Evolutionary conservation across 495 filamentous ascomycete genomes (phyloP).

Genomic region (Talaromyces borbonicus): DNA sequence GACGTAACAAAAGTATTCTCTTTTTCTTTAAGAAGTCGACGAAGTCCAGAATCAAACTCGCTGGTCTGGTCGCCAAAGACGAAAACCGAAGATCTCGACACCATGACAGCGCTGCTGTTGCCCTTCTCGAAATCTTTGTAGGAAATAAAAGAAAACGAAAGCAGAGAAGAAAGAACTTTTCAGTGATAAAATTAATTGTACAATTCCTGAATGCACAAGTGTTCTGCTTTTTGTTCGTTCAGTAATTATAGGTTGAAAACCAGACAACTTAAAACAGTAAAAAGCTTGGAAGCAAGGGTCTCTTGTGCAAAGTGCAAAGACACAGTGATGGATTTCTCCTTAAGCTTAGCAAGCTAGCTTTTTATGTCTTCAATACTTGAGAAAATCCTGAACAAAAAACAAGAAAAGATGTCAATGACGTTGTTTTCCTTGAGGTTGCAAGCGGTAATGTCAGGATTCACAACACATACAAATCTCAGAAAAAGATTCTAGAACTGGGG

Average conservation of each 20-base stretch:
- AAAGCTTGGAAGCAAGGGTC: conserved; percentile 2
- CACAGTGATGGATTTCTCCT: no score
- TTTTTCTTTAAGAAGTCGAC: conserved; percentile 51
- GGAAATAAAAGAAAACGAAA: not conserved
- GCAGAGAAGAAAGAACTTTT: no score
- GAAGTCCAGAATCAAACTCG: conserved; percentile 57
- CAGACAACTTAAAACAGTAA: no score
- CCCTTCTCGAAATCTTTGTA: not conserved
- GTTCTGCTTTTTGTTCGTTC: not conserved
- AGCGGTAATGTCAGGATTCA: conserved; percentile 5
- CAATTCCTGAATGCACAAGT: not conserved
- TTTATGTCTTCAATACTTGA: not conserved
- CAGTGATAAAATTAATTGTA: no score
- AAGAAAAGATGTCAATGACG: conserved; percentile 6
- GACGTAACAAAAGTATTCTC: conserved; percentile 53
- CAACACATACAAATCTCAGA: conserved; percentile 1
- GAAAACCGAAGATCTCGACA: conserved; percentile 22
- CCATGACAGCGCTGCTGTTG: not conserved
- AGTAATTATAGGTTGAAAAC: no score
- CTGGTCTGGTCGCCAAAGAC: conserved; percentile 76
- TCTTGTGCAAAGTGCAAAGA: no score
- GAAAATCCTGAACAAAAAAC: not conserved
- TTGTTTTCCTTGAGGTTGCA: not conserved
- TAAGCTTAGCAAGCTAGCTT: not conserved
- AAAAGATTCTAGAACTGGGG: conserved; percentile 6